phyloP scores from a whole-genome alignment of 257 asterid genomes.

The Solanum medicagineum region DNA sequence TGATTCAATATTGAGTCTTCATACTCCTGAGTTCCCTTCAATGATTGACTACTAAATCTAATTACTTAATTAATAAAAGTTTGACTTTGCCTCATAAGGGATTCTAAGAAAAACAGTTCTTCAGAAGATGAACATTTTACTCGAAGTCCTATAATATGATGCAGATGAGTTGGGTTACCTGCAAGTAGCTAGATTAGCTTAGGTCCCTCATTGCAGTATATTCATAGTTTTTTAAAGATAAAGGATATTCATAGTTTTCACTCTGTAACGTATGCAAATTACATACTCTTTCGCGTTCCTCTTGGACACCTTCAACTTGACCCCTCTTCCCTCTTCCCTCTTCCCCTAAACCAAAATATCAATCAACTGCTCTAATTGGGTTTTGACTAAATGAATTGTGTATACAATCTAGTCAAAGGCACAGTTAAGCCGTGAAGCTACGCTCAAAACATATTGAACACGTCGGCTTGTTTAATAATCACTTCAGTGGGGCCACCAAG shows the following conservation, averaged over 20 bases:
- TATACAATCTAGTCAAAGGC: no score
- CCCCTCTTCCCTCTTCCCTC: background rate
- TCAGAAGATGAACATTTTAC: background rate
- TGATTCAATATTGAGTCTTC: background rate
- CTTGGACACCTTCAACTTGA: background rate
- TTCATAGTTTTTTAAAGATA: background rate
- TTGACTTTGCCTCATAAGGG: background rate
- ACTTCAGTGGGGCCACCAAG: no score
- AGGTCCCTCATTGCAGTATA: background rate
- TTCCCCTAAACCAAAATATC: background rate
- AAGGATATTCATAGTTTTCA: background rate
- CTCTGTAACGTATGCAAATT: background rate
- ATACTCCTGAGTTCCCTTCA: background rate
- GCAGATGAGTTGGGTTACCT: background rate
- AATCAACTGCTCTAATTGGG: background rate
- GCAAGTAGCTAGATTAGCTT: background rate
- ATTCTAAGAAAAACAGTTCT: background rate
- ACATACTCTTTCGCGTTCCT: background rate
- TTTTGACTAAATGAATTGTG: background rate
- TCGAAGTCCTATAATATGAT: background rate
- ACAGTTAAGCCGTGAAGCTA: no score
- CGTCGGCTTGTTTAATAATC: no score
- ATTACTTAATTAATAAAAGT: background rate
- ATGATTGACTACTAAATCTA: background rate
- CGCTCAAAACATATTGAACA: no score